These are phyloP conservation scores for Cyclotella atomus DNA, from an alignment of 108 stramenopile genomes.

Conservation along the genomic window DNA sequence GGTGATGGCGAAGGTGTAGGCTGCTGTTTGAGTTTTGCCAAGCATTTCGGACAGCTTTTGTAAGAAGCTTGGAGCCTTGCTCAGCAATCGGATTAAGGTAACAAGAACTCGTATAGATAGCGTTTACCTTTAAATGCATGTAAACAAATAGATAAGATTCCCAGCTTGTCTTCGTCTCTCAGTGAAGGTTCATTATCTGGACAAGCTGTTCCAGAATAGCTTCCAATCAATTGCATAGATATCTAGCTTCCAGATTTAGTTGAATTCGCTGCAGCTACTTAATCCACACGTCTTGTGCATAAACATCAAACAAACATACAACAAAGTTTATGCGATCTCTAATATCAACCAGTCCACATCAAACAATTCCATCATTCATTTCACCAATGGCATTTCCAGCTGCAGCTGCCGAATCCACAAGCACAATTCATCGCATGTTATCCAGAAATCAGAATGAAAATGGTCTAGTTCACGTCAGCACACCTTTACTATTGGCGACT, in stretches of 20 bases:
- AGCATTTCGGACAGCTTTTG: too few species aligned
- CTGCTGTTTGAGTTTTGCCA: neutral
- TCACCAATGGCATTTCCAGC: neutral
- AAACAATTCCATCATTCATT: too few species aligned
- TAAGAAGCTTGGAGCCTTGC: too few species aligned
- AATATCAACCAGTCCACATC: too few species aligned
- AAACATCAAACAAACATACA: neutral
- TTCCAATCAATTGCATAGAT: neutral
- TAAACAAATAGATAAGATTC: too few species aligned
- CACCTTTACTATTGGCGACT: slow-evolving; percentile 26
- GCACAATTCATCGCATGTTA: neutral
- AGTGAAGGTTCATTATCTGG: neutral
- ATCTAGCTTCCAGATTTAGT: too few species aligned
- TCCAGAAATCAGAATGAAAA: neutral
- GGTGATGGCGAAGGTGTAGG: slow-evolving; percentile 11
- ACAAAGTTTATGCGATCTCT: neutral
- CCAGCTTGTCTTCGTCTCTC: neutral
- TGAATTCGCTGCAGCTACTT: neutral
- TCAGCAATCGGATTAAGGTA: too few species aligned
- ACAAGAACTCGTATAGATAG: too few species aligned
- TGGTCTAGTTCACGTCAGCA: slow-evolving; percentile 42
- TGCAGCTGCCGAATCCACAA: neutral
- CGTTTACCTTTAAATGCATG: too few species aligned
- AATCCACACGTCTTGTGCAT: too few species aligned
- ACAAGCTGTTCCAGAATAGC: neutral